Base-by-base conservation (phyloP, 441 rosid species). In the Erodium trifolium region DNA sequence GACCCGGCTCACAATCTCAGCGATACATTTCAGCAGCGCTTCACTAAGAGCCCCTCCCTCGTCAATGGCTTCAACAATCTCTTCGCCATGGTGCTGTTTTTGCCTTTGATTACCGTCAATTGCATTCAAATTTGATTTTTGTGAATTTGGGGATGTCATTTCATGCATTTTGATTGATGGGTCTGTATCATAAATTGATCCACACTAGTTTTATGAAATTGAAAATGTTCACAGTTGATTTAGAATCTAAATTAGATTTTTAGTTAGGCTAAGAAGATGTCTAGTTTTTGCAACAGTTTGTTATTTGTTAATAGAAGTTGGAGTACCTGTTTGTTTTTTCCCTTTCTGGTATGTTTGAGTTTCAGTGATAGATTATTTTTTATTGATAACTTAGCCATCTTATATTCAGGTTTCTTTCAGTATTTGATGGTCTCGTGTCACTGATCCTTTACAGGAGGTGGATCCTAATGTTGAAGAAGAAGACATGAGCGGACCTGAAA, bases 1-100 rank as follows among this genome's bases (percentile, higher is more conserved):
- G 99, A 94, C 72, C 99, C 99, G 1, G 99, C 99, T 78, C 99
- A 94, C 83, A 94, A 94, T 79, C 98, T 92, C 78, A 94, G 98
- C 79, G 96, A 94, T 77, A 97, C 98, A 3, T 94, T 94, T 80
- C 99, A 94, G 72, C 97, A 94, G 68, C 90, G 98, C 16, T 94
- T 94, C 77, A 86, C 97, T 23, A 94, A 85, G 82, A 75, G 83
- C 3, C 99, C 98, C 2, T 84, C 97, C 77, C 72, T 94, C 77
- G 95, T 92, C 65, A 84, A 87, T 81, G 98, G 98, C 10, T 94
- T 94, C 87, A 69, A 87, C 79, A 94, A 94, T 86, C 83, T 94
- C 37, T 94, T 85, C 57, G 97, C 98, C 35, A 92, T 94, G 99
- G 99, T 94, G 72, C 31, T 68, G 41, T 63, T 16, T 16, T 6